phyloP scores from a whole-genome alignment of 2,329 filamentous ascomycete genomes.

The Colletotrichum tamarilloi region DNA sequence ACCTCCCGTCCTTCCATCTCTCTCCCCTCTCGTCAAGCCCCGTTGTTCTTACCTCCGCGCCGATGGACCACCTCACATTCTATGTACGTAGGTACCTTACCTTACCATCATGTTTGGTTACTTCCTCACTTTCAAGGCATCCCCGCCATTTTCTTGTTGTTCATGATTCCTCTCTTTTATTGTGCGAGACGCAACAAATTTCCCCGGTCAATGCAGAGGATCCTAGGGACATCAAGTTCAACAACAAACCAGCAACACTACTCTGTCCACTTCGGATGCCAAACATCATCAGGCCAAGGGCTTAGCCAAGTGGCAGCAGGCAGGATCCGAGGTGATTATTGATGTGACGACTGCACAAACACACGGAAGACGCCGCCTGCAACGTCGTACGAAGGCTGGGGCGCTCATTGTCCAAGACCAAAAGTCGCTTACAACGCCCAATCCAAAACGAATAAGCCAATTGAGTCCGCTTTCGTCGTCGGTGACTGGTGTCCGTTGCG shows the following conservation, averaged over 20 bases:
- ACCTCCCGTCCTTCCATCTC: no score
- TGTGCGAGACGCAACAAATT: conserved; percentile 21
- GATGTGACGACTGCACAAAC: neutral
- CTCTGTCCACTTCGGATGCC: no score
- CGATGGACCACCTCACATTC: no score
- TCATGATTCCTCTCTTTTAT: neutral
- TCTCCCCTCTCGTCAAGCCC: no score
- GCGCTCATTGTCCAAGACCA: neutral
- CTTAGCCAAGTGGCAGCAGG: neutral
- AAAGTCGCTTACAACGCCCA: neutral
- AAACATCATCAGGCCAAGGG: neutral
- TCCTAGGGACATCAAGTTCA: neutral
- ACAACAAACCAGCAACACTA: neutral
- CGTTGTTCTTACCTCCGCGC: no score
- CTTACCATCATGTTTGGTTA: no score
- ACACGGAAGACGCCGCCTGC: conserved; percentile 21
- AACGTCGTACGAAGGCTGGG: conserved; percentile 22
- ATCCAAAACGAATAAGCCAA: conserved; percentile 13
- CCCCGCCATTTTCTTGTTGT: neutral
- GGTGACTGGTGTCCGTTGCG: neutral
- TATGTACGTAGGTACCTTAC: no score
- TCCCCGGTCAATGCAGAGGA: conserved; percentile 30
- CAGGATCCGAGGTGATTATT: neutral
- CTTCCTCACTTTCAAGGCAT: neutral
- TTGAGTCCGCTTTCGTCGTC: neutral